Base-by-base conservation (phyloP, 805 yeast species). In the Monosporozyma yasuniensis region DNA sequence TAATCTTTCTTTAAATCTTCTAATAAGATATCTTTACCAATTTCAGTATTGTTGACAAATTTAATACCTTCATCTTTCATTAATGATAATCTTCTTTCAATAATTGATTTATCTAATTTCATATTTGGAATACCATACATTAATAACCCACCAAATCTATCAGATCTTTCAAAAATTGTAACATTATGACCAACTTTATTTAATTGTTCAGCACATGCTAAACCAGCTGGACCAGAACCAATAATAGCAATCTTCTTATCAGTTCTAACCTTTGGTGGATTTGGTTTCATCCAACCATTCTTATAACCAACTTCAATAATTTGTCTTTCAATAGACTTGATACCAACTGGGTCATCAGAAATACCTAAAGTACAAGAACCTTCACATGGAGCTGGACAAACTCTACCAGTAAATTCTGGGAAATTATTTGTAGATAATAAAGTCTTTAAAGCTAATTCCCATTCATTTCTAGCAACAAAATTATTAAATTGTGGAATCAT, bases 41-140 rank as follows among this genome's bases (percentile, higher is more conserved):
- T 78, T 46, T 90, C 83, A 47, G 87, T 79, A 66, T 78, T 80
- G 60, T 86, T 80, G 42, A 84, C 75, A 63, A 91, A 88, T 23
- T 78, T 77, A 60, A 91, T 75, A 48, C 99, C 99, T 68, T 91
- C 96, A 43, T 87, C 96, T 28, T 77, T 85, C 76, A 91, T 73
- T 66, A 93, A 75, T 65, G 91, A 95, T 51, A 93, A 78, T 76
- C 98, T 88, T 66, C 98, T 82, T 73, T 88, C 86, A 52, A 91
- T 96, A 65, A 93, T 79, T 22, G 83, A 74, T 76, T 91, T 91
- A 71, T 91, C 99, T 60, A 91, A 77, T 74, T 91, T 91, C 99
- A 91, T 91, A 76, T 91, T 91, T 59, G 99, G 99, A 71, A 91
- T 91, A 80, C 99, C 99, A 69, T 91, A 91, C 98, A 93, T 93